These are phyloP conservation scores for Eragrostis tef DNA, from an alignment of 202 grass and related monocot species.

Conservation along the genomic window DNA sequence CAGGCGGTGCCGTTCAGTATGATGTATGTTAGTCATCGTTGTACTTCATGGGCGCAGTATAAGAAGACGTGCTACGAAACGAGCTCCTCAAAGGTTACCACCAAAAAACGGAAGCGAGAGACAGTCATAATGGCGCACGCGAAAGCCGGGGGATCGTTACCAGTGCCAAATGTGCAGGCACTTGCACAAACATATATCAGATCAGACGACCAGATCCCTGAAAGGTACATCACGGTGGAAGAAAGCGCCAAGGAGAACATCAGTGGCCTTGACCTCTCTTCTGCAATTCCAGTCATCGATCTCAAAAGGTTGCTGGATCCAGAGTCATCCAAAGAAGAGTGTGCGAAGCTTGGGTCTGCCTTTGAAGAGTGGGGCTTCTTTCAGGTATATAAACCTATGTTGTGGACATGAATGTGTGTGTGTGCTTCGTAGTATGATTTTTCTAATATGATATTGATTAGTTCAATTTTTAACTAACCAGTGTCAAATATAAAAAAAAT, in stretches of 20 bases:
- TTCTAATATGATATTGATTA: no score
- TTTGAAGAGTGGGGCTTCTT: slow-evolving; percentile 54
- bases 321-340: slow-evolving; percentile 46
- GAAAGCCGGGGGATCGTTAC: not conserved
- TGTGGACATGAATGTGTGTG: not conserved
- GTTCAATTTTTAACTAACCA: no score
- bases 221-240: slow-evolving; percentile 54
- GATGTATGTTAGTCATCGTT: no score
- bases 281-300: slow-evolving; percentile 49
- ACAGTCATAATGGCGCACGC: slow-evolving; percentile 12
- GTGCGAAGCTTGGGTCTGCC: slow-evolving; percentile 51
- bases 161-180: slow-evolving; percentile 51
- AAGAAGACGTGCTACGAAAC: not conserved
- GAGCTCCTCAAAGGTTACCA: not conserved
- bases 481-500: no score
- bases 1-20: no score
- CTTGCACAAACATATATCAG: slow-evolving; percentile 25
- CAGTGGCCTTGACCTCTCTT: not conserved
- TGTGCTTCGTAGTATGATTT: not conserved
- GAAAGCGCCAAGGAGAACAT: slow-evolving; percentile 3
- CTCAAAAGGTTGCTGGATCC: slow-evolving; percentile 49
- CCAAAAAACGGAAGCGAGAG: not conserved
- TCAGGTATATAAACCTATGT: slow-evolving; percentile 29
- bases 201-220: slow-evolving; percentile 28
- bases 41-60: not conserved